Base-by-base conservation (phyloP, 2,329 filamentous ascomycete species). In the Neopestalotiopsis sp. region DNA sequence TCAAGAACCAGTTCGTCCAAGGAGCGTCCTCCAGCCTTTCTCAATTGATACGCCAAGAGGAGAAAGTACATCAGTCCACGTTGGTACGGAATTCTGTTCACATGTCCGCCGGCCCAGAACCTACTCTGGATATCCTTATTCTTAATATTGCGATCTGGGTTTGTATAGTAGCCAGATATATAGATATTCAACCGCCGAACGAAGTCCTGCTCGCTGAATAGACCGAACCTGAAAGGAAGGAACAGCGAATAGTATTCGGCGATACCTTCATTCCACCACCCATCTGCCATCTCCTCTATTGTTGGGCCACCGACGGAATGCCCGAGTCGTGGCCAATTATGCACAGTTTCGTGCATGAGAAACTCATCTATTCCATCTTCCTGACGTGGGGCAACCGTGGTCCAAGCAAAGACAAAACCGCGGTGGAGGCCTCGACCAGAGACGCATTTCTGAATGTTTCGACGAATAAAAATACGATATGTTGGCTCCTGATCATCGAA, bases 191-290 rank as follows among this genome's bases (percentile, higher is more conserved):
- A 12, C 9, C 57, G 57, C 1, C 57, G 57, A 14, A 59, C 13
- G 24, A 59, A 59, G 57, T 59, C 57, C 6, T n/a, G 7, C 24
- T 59, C 57, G 24, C 3, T 10, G 13, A 59, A 14, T 10, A 59
- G 5, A 4, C 57, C 57, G 7, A 59, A 28, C 24, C 57, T 7
- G 28, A 28, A 30, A 1, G 57, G 57, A 9, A 59, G 57, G 14
- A 59, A n/a, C 10, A 59, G 57, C 28, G 57, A 59, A 24, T 59
- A 59, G 57, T 59, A 59, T 24, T 59, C 57, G 28, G 57, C 57
- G 30, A 59, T 59, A 12, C 57, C 57, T 3, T 59, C 57, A 24
- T 59, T 59, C 13, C 24, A 59, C 57, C 57, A 59, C 6, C 57
- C 57, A 28, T 59, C 30, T 9, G 57, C 57, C 57, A 59, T 59